Conservation (phyloP, 2,329 filamentous ascomycete genomes). For the Orbilia brochopaga region DNA sequence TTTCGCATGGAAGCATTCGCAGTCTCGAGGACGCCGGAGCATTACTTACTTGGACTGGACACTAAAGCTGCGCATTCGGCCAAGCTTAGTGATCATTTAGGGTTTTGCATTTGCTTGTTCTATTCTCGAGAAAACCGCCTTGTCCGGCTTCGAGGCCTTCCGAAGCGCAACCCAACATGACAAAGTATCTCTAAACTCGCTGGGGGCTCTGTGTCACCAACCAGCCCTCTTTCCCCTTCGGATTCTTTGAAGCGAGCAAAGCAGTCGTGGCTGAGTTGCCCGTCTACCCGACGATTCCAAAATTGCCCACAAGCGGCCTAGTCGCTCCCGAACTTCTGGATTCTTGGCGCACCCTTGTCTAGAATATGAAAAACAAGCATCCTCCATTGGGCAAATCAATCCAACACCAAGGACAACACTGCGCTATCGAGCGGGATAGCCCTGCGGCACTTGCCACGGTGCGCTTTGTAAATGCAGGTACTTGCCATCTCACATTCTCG, state of each 20-base stretch:
- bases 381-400: conserved; percentile 21
- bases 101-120: not conserved
- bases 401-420: not conserved
- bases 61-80: too few species aligned
- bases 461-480: conserved; percentile 35
- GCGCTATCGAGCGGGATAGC: conserved; percentile 10
- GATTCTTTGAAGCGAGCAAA: conserved; percentile 14
- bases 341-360: conserved; percentile 8
- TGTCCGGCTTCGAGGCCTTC: not conserved
- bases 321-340: not conserved
- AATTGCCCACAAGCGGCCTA: conserved; percentile 29
- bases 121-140: not conserved
- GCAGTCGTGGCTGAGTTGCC: conserved; percentile 33
- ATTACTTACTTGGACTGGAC: too few species aligned
- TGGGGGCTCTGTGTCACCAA: conserved; percentile 9
- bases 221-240: conserved; percentile 15
- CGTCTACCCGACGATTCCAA: conserved; percentile 31
- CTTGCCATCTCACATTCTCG: conserved; percentile 6
- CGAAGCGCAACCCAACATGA: not conserved
- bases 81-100: too few species aligned
- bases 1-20: not conserved
- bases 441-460: conserved; percentile 27
- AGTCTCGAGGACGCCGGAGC: too few species aligned
- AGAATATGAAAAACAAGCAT: conserved; percentile 9
- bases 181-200: not conserved